These are phyloP conservation scores for Annulohypoxylon moriforme DNA, from an alignment of 495 filamentous ascomycete genomes.

Conservation along the genomic window DNA sequence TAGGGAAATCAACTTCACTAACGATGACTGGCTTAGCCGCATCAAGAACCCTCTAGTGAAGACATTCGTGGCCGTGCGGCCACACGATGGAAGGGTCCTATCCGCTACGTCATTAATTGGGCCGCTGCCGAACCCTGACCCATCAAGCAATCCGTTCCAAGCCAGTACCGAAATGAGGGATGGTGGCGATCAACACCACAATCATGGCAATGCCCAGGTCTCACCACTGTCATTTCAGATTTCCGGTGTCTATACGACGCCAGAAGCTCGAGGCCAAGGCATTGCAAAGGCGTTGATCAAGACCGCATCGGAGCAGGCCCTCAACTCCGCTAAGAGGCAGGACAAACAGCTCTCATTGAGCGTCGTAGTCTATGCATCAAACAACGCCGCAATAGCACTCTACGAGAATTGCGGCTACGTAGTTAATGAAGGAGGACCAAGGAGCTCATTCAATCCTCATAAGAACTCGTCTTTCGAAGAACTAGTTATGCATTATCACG, in stretches of 20 bases:
- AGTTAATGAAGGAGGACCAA: conserved; percentile 43
- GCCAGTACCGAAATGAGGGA: conserved; percentile 32
- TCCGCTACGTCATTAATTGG: conserved; percentile 45
- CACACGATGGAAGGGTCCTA: conserved; percentile 37
- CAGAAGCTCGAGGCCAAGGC: conserved; percentile 56
- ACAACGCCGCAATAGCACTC: conserved; percentile 53
- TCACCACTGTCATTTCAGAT: conserved; percentile 48
- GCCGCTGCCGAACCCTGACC: conserved; percentile 37
- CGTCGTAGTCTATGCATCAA: conserved; percentile 55
- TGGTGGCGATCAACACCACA: conserved; percentile 21
- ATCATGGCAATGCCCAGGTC: conserved; percentile 6
- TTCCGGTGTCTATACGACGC: conserved; percentile 60
- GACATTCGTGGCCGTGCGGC: conserved; percentile 55
- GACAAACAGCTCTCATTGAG: conserved; percentile 42
- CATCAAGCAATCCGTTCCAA: conserved; percentile 43
- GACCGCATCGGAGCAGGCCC: conserved; percentile 47
- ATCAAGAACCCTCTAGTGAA: conserved; percentile 58
- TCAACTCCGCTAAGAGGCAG: conserved; percentile 42
- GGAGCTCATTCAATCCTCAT: conserved; percentile 28
- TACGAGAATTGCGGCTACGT: conserved; percentile 62
- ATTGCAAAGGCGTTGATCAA: conserved; percentile 56
- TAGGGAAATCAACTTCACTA: conserved; percentile 54
- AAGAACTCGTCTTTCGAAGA: conserved; percentile 32
- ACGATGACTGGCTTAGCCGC: conserved; percentile 56
- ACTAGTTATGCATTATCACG: conserved; percentile 40